Evolutionary conservation across 495 filamentous ascomycete genomes (phyloP).

Genomic region (Aspergillus biplanus): DNA sequence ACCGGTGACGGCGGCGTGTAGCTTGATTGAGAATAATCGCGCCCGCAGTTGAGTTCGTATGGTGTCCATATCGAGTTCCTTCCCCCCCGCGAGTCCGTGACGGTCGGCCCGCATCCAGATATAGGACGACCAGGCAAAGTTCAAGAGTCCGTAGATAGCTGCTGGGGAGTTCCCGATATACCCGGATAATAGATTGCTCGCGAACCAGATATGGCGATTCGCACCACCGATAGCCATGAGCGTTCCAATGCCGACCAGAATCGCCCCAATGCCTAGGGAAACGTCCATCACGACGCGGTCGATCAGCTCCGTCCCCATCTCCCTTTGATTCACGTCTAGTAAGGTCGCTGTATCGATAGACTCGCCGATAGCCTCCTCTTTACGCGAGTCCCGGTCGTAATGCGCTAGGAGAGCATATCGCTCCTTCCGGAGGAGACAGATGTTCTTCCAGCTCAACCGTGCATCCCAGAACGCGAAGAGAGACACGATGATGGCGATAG

Average conservation of each 20-base stretch:
- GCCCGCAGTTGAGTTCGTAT: slow-evolving; percentile 31
- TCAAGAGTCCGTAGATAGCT: slow-evolving; percentile 35
- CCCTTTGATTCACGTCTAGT: slow-evolving; percentile 18
- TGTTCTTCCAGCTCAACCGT: slow-evolving; percentile 46
- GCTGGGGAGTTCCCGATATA: slow-evolving; percentile 30
- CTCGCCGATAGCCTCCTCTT: slow-evolving; percentile 1
- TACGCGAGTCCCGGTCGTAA: slow-evolving; percentile 2
- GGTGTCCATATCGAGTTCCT: neutral
- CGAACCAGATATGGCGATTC: slow-evolving; percentile 39
- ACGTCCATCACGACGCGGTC: slow-evolving; percentile 52
- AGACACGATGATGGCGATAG: slow-evolving; percentile 46
- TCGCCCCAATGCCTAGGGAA: slow-evolving; percentile 47
- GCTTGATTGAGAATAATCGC: slow-evolving; percentile 41
- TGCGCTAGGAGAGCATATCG: slow-evolving; percentile 20
- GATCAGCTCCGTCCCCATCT: slow-evolving; percentile 45
- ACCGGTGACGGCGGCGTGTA: slow-evolving; percentile 46
- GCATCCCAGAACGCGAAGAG: slow-evolving; percentile 48
- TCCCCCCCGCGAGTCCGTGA: slow-evolving; percentile 26
- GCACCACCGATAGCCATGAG: slow-evolving; percentile 55
- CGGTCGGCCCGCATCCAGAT: slow-evolving; percentile 39
- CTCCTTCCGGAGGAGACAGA: slow-evolving; percentile 44
- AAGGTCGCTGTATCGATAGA: slow-evolving; percentile 21
- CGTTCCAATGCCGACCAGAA: slow-evolving; percentile 53
- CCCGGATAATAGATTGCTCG: slow-evolving; percentile 54
- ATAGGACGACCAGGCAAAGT: slow-evolving; percentile 49